Base-by-base conservation (phyloP, 345 rosid genomes). In the Gossypium herbaceum region DNA sequence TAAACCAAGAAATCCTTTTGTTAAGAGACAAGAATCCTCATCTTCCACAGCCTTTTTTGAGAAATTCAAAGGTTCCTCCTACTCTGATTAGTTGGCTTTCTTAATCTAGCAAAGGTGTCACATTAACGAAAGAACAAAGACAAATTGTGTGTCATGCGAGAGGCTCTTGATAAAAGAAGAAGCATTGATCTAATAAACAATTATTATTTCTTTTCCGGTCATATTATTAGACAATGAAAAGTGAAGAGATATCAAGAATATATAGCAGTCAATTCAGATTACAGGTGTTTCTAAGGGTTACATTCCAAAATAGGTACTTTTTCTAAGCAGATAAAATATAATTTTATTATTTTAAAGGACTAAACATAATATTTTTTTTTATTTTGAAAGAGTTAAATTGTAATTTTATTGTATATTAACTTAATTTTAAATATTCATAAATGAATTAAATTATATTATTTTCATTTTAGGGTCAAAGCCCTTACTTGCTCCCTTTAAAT, bases 21-120 rank as follows among this genome's bases (percentile, higher is more conserved):
- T 62, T 7, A 15, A 27, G 52, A 27, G n/a, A 68, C 13, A 41
- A 44, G 12, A 71, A 41, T 13, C n/a, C 61, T 43, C 62, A 62
- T 67, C 27, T 65, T 5, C 52, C 41, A 9, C 11, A 25, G 4
- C 68, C 16, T 2, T 22, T 73, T 22, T 69, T 22, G 16, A 58
- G 75, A 54, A 62, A 61, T 70, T 47, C 75, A 70, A 62, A 70
- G 44, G 75, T 62, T 52, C 81, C 51, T 55, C 45, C 56, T 25
- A 44, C 73, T 24, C 56, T 68, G 7, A 68, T 47, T 24, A 68
- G 41, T 22, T 22, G 11, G 71, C 54, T 45, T 66, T 66, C n/a
- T 66, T 45, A 66, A 20, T 66, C 3, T 7, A 45, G n/a, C 11
- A 34, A 67, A 45, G 72, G 19, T 3, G 43, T 48, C 58, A 68